phyloP scores from a whole-genome alignment of 352 stramenopile species.

The Phytophthora sojae region DNA sequence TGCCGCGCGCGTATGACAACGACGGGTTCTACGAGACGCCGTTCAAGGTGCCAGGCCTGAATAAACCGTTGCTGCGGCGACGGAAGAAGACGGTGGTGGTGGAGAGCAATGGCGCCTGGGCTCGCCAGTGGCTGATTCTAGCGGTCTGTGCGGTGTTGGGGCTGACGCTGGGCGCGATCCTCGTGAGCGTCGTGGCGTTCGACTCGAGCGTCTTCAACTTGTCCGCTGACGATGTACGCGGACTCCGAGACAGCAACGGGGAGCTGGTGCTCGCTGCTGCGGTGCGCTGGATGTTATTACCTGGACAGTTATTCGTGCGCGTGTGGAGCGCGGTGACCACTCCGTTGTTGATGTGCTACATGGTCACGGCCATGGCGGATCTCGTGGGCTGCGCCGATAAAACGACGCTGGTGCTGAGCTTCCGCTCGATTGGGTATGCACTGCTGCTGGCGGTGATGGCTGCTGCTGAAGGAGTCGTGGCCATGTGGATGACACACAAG shows the following conservation, averaged over 20 bases:
- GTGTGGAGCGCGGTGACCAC: constrained; percentile 53
- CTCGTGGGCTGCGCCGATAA: constrained; percentile 54
- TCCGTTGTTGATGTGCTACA: constrained; percentile 58
- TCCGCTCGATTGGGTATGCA: constrained; percentile 44
- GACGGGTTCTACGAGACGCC: constrained; percentile 47
- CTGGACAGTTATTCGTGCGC: constrained; percentile 54
- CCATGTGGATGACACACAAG: constrained; percentile 39
- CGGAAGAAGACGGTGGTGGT: constrained; percentile 12
- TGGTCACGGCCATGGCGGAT: constrained; percentile 51
- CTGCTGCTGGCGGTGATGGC: constrained; percentile 43
- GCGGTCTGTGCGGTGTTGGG: constrained; percentile 42
- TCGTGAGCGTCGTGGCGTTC: constrained; percentile 36
- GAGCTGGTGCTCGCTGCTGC: constrained; percentile 36
- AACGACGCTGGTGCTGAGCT: constrained; percentile 37
- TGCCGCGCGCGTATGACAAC: constrained; percentile 55
- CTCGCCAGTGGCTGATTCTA: constrained; percentile 38
- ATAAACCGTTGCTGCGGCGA: constrained; percentile 27
- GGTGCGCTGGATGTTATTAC: constrained; percentile 51
- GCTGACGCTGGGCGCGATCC: constrained; percentile 40
- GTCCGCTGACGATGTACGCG: constrained; percentile 22
- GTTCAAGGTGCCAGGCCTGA: constrained; percentile 29
- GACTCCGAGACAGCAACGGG: constrained; percentile 36
- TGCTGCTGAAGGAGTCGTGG: constrained; percentile 44
- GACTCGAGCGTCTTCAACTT: constrained; percentile 41
- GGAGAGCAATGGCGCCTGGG: constrained; percentile 21